Base-by-base conservation (phyloP, 768 basidiomycete species). In the Russula griseocarnosa region DNA sequence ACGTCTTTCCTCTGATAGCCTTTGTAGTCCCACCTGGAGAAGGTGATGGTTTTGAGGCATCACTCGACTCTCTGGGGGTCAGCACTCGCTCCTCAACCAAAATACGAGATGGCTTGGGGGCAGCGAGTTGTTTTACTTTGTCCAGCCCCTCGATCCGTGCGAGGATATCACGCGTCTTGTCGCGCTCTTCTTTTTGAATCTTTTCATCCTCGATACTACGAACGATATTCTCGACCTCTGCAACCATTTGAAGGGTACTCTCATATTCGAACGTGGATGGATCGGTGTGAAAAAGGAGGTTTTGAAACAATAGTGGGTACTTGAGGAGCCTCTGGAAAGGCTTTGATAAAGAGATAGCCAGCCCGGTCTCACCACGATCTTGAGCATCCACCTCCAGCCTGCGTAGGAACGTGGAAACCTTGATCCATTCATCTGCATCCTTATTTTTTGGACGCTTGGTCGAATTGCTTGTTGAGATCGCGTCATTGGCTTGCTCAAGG, bases 171-270 rank as follows among this genome's bases (percentile, higher is more conserved):
- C 96, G 81, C 3, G 95, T 97, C 78, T 89, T 90, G 76, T 97
- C 93, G 36, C 96, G 86, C 73, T 96, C 94, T 72, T 98, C 96
- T 75, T 93, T 92, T 73, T 91, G 89, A 60, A 94, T 90, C 79
- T 98, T 98, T 79, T 99, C 94, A 70, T 98, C 96, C 74, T 99
- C 96, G 61, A 99, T 98, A 66, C 90, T 92, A 51, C 96, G 83
- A 54, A 99, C 96, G 70, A 98, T 96, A 22, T 83, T 86, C 76
- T 99, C 97, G 8, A 99, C 92, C 74, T 98, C 94, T 22, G 94
- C 92, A 1, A 98, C 94, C 92, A 98, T 96, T 73, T 89, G 88
- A 47, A 96, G 78, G 14, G 95, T 97, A 71, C 88, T 90, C 74
- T 99, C 97, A 72, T 97, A 99, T 76, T 99, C 97, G 70, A 89